phyloP scores from a whole-genome alignment of 1,284 basidiomycete genomes.

The Clitocybe nebularis region DNA sequence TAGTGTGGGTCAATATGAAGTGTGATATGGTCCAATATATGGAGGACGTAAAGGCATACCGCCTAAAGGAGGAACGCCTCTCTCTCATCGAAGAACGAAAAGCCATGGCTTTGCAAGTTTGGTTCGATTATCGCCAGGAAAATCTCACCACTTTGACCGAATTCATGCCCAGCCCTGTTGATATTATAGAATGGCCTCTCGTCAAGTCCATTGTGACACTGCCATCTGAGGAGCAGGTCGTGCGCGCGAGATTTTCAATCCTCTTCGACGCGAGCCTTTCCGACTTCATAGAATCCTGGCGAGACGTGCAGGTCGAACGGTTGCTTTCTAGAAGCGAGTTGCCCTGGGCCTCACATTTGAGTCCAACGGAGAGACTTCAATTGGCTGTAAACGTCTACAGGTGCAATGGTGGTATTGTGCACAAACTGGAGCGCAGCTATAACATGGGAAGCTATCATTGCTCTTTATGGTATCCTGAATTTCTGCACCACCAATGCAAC shows the following conservation, averaged over 20 bases:
- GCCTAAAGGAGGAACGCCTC: constrained; percentile 19
- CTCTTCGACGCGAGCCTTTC: background rate
- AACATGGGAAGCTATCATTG: background rate
- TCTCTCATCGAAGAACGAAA: constrained; percentile 20
- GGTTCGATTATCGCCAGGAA: constrained; percentile 20
- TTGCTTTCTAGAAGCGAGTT: background rate
- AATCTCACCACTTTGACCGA: constrained; percentile 10
- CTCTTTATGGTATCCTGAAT: constrained; percentile 24
- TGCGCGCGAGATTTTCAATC: background rate
- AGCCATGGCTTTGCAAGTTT: constrained; percentile 16
- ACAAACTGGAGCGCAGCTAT: background rate
- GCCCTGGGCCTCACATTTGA: background rate
- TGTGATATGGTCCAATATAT: constrained; percentile 24
- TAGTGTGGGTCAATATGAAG: constrained; percentile 29
- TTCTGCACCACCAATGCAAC: constrained; percentile 30
- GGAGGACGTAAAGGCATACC: constrained; percentile 17
- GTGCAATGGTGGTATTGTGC: background rate
- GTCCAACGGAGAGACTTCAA: background rate
- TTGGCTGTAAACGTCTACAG: constrained; percentile 8
- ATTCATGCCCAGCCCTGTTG: constrained; percentile 25
- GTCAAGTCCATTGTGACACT: constrained; percentile 16
- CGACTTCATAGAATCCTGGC: background rate
- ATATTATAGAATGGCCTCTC: constrained; percentile 21
- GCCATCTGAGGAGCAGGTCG: constrained; percentile 12
- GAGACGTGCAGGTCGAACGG: background rate